Evolutionary conservation across 805 yeast species (phyloP).

Genomic region (Tetrapisispora arboricola): DNA sequence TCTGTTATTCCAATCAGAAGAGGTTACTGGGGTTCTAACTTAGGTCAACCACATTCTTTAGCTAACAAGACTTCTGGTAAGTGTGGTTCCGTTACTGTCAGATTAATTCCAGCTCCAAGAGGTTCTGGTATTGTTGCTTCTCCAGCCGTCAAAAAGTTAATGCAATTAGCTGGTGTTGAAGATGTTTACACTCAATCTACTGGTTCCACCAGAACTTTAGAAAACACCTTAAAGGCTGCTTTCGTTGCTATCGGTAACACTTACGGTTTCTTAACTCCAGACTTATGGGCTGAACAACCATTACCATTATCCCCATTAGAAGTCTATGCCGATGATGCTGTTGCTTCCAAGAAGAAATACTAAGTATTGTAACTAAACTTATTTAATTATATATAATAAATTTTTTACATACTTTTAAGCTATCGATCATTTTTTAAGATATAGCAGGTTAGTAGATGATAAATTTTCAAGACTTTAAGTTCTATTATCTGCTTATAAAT

Average conservation of each 20-base stretch:
- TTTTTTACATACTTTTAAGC: not conserved
- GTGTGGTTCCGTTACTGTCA: constrained; percentile 98
- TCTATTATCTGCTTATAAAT: no score
- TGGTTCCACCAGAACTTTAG: constrained; percentile 99
- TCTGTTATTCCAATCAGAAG: constrained; percentile 99
- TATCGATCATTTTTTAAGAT: not conserved
- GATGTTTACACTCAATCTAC: constrained; percentile 98
- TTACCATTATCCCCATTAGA: constrained; percentile 91
- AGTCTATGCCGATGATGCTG: constrained; percentile 79
- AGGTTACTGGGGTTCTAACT: constrained; percentile 99
- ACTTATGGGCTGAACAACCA: constrained; percentile 88
- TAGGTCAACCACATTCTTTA: constrained; percentile 99
- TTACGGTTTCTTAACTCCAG: constrained; percentile 99
- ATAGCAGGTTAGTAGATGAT: no score
- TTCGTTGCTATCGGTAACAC: constrained; percentile 99
- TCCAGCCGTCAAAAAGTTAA: constrained; percentile 97
- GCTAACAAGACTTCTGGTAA: constrained; percentile 98
- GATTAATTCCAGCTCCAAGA: constrained; percentile 99
- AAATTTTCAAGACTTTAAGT: no score
- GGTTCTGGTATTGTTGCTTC: constrained; percentile 99
- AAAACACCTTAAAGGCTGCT: constrained; percentile 99
- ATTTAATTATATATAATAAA: not conserved
- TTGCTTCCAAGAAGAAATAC: constrained; percentile 65
- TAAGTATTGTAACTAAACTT: constrained; percentile 30
- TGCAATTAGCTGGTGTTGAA: constrained; percentile 99